Evolutionary conservation across 2,329 filamentous ascomycete genomes (phyloP), one percentile per base, ranked within the genome.

Genomic region (Diaporthe sp.): DNA sequence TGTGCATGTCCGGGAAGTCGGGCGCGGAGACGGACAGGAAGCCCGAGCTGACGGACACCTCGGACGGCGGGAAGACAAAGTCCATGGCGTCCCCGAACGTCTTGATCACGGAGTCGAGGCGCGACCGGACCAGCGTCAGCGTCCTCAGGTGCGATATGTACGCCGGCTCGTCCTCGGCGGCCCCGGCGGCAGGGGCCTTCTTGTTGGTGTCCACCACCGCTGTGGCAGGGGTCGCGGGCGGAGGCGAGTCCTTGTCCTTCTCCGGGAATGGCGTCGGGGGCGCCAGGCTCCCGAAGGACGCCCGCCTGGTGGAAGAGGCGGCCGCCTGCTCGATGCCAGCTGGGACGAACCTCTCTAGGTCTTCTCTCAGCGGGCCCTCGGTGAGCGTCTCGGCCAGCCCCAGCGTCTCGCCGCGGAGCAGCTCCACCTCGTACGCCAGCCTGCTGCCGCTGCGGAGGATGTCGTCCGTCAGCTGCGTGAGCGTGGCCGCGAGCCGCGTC

Each of bases 51-150:
- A 97, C 91, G 0, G 94, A 96, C 17, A 96, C 85, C 81, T 98
- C 95, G 0, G 94, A 97, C 0, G 96, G 96, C 0, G 96, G 95
- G 68, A 98, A 92, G 1, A 95, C 94, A 89, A 98, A 98, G 79
- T 97, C 94, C 94, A 98, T 98, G 44, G 97, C 96, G 79, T 97
- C 94, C 55, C 96, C 96, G 83, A 99, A 99, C 1, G 93, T 94
- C 83, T 94, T 94, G 81, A 98, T 95, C 34, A 98, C 96, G 1
- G 92, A 90, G 78, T 98, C 96, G 22, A 99, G 89, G n/a, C 95
- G 93, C 2, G 91, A 86, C 69, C 96, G 94, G 39, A 98, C 95
- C 57, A 94, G 89, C 4, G 94, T 94, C 51, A 99, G 88, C 19
- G 94, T 97, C 79, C 94, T 94, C 73, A 99, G 88, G 78, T 95